Base-by-base conservation (phyloP, 2,329 filamentous ascomycete species). In the Pleurostoma richardsiae region DNA sequence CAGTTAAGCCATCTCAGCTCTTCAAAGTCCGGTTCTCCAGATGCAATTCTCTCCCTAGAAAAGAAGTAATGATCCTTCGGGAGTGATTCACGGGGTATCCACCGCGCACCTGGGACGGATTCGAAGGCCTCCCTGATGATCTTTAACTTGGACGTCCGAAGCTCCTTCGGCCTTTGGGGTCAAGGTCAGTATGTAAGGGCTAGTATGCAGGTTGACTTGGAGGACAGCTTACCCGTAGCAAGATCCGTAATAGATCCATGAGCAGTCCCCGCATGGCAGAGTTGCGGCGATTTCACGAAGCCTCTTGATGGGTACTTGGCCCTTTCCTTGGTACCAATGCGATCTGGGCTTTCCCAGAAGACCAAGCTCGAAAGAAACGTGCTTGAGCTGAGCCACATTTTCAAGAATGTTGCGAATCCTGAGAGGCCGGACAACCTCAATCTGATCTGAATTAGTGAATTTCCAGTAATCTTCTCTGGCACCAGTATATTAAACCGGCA, bases 1-100 rank as follows among this genome's bases (percentile, higher is more conserved):
- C 69, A 72, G 49, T 67, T 63, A 10, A 65, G 55, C 65, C 65
- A 69, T n/a, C 57, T 52, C 46, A 73, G 49, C 54, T 72, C 69
- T 30, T 68, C 42, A 6, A 48, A 33, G 44, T 49, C 49, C 4
- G 47, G 47, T 19, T 19, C 19, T 19, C 19, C 19, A 19, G 19
- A 19, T 19, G 19, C 19, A 19, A 19, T 19, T 19, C 19, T 19
- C 45, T 52, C 52, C 10, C 51, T 45, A 38, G 47, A 48, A 47
- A 48, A 54, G 11, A 50, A 52, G 44, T 56, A 56, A 43, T 54
- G 51, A 39, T 53, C 50, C 10, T 38, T 7, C 6, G 51, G 50
- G 46, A 55, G 49, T 28, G 44, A 48, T 8, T 43, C 44, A n/a
- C 51, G 48, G 45, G 65, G 60, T 44, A 65, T 49, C 28, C 54